Conservation (phyloP, 2,329 filamentous ascomycete species). For the Cytospora piceicola region DNA sequence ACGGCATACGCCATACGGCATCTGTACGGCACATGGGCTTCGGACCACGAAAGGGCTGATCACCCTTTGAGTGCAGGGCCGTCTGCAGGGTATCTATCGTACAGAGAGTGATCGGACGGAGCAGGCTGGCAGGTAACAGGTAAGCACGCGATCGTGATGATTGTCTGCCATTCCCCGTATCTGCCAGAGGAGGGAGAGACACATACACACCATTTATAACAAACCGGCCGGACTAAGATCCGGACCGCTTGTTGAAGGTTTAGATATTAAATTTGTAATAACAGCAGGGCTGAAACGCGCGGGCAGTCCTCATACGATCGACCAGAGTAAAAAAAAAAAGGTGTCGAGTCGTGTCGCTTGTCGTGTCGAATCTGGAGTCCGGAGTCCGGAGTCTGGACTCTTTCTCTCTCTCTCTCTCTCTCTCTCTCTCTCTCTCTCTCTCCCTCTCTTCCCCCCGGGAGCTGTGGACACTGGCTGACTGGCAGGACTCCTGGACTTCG, state of each 20-base stretch:
- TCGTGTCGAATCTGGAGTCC: constrained; percentile 1
- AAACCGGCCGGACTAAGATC: not conserved
- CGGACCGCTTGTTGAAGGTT: not conserved
- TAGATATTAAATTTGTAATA: not conserved
- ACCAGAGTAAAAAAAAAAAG: not conserved
- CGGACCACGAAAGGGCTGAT: constrained; percentile 16
- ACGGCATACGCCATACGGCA: constrained; percentile 3
- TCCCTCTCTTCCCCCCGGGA: too few species aligned
- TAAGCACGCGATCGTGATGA: not conserved
- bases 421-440: too few species aligned
- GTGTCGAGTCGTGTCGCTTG: not conserved
- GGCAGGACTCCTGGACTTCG: not conserved
- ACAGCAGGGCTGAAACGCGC: constrained; percentile 11
- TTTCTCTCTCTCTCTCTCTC: too few species aligned
- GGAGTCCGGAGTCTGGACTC: not conserved
- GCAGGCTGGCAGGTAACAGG: not conserved
- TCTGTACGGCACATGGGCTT: constrained; percentile 2
- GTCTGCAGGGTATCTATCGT: not conserved
- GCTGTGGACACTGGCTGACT: too few species aligned
- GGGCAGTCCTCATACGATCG: constrained; percentile 15
- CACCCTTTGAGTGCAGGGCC: not conserved
- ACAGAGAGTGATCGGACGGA: not conserved
- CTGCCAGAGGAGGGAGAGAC: not conserved
- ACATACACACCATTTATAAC: not conserved
- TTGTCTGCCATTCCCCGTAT: not conserved